A percentile compares a stretch with the other conserved stretches of the same genome.
Evolutionary conservation across 2,329 filamentous ascomycete genomes (phyloP).

Genomic region (Colletotrichum tamarilloi): DNA sequence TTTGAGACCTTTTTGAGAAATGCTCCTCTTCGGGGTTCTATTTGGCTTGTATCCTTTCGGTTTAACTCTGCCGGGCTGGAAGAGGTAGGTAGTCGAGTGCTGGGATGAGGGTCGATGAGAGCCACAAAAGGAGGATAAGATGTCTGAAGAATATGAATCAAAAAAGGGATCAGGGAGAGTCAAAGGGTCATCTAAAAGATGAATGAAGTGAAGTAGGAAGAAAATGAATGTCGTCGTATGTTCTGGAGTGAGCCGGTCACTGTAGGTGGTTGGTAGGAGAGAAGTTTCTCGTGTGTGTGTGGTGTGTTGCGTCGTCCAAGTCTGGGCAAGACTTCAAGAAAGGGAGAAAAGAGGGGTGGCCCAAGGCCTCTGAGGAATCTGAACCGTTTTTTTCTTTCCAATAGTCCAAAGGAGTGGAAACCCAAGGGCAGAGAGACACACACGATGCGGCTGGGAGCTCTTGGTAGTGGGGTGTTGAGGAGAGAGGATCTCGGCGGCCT

Average conservation of each 20-base stretch:
- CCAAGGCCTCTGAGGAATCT: conserved; percentile 2
- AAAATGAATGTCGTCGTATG: conserved; percentile 11
- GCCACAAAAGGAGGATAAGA: neutral
- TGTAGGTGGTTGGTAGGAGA: conserved; percentile 21
- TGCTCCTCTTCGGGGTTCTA: neutral
- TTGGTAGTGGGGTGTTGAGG: neutral
- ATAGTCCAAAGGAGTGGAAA: conserved; percentile 14
- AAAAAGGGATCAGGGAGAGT: conserved; percentile 20
- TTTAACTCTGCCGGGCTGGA: neutral
- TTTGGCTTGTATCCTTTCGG: neutral
- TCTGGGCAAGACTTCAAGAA: neutral
- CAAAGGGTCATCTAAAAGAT: conserved; percentile 20
- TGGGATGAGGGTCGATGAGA: neutral
- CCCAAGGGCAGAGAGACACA: neutral
- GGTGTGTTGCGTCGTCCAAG: conserved; percentile 2
- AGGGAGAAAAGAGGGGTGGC: conserved; percentile 1
- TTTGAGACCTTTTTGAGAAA: neutral
- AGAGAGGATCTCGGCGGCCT: neutral
- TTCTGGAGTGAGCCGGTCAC: conserved; percentile 14
- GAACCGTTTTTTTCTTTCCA: neutral
- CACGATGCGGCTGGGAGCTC: conserved; percentile 3
- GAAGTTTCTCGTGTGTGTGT: neutral
- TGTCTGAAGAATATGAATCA: conserved; percentile 30
- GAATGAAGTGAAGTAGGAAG: neutral
- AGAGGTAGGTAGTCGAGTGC: neutral